Base-by-base conservation (phyloP, 2,329 filamentous ascomycete species). In the Eutypa lata region DNA sequence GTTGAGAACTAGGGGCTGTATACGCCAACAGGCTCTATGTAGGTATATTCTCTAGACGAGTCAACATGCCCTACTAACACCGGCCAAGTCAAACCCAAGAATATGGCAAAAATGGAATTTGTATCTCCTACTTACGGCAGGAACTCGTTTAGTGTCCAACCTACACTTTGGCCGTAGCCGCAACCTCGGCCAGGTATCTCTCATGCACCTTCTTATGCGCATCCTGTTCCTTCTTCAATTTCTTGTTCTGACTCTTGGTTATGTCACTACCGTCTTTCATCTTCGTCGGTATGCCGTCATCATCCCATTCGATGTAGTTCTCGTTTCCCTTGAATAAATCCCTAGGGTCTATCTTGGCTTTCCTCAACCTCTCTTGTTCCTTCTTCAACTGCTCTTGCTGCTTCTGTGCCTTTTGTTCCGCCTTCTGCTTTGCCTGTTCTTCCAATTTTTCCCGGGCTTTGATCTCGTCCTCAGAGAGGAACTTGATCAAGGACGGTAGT, bases 151-250 rank as follows among this genome's bases (percentile, higher is more conserved):
- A 31, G 10, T 18, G 16, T 26, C 7, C 38, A 28, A 22, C 46
- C 19, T 47, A 47, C 56, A 57, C 66, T 28, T 59, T 56, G 28
- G 47, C 43, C 48, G 45, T 52, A 42, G 48, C 57, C 7, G 68
- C 68, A 53, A 71, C 69, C 55, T 71, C 73, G n/a, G 58, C 61
- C 38, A 67, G 51, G 55, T 64, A 88, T 57, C 86, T 83, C 57
- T 92, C 87, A 68, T 92, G 87, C 53, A 82, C 70, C 79, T 93
- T 95, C 79, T 91, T 94, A 76, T 97, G 93, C 68, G 80, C 86
- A 62, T 95, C 89, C 90, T 90, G 96, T 52, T 91, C 87, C 77
- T 97, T 97, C 73, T 79, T 86, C 61, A 96, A 71, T 76, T 90
- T 92, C 80, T 97, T 97, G 48, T 74, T 66, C 65, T 85, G 82